Evolutionary conservation across 2,329 filamentous ascomycete species (phyloP).

Genomic region (Neocucurbitaria cava): DNA sequence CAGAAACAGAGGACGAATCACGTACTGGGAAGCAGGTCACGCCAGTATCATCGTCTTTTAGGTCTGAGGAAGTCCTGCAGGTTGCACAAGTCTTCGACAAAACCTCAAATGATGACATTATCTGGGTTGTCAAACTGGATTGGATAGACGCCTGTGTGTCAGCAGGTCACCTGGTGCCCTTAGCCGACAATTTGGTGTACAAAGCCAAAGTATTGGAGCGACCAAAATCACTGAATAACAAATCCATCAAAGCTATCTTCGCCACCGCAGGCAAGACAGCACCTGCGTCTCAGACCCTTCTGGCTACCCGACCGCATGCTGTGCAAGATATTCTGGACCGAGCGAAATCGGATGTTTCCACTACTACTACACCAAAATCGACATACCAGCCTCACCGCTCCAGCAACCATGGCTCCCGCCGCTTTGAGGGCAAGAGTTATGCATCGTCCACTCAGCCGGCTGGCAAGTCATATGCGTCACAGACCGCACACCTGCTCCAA

Average conservation of each 20-base stretch:
- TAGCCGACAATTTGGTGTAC: conserved; percentile 61
- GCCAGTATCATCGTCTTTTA: conserved; percentile 10
- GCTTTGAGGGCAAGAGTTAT: conserved; percentile 44
- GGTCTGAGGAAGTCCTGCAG: conserved; percentile 5
- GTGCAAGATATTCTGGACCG: conserved; percentile 57
- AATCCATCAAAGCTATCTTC: conserved; percentile 26
- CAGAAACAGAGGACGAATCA: conserved; percentile 21
- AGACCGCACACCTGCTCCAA: conserved; percentile 59
- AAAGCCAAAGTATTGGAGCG: conserved; percentile 54
- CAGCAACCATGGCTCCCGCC: conserved; percentile 30
- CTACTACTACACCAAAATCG: conserved; percentile 14
- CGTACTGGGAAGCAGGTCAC: conserved; percentile 5
- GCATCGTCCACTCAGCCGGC: conserved; percentile 27
- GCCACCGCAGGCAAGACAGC: conserved; percentile 6
- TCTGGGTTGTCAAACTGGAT: conserved; percentile 61
- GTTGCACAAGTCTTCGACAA: conserved; percentile 24
- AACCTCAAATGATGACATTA: conserved; percentile 30
- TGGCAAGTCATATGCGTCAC: conserved; percentile 17
- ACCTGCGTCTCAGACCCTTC: conserved; percentile 25
- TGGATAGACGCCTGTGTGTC: conserved; percentile 61
- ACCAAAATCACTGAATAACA: conserved; percentile 33
- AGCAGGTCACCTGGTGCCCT: conserved; percentile 52
- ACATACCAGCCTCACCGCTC: conserved; percentile 19
- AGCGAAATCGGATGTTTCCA: conserved; percentile 58
- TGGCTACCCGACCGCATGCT: conserved; percentile 28